Evolutionary conservation across 768 basidiomycete species (phyloP), one percentile per base, ranked within the genome.

Genomic region (Tephrocybe sp.): DNA sequence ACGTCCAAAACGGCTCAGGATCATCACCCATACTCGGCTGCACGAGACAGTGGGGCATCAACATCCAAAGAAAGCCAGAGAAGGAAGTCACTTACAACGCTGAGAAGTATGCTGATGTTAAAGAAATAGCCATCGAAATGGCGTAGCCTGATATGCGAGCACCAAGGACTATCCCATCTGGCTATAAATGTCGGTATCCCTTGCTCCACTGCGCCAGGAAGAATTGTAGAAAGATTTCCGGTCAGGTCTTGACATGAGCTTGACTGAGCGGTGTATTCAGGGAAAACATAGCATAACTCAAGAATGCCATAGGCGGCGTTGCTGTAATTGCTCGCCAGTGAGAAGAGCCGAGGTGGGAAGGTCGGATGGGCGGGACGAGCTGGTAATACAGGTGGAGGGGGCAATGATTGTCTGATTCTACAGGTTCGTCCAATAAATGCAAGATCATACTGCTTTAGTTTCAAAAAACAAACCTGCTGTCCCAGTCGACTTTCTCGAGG

Each of bases 51-150:
- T n/a, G n/a, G n/a, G n/a, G n/a, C 16, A 39, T n/a, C 36, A 38
- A n/a, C 6, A 52, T 42, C 12, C 8, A 1, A 31, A 16, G 12
- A 2, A 25, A 22, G 18, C 13, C 2, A 16, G 32, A 12, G 1
- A 16, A 26, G 0, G 15, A 11, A 32, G n/a, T 31, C 7, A 51
- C 54, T 44, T 24, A 66, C 63, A 13, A 56, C 40, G 39, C 61
- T 63, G 9, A 27, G 40, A 0, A 64, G 26, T 2, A 12, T 18
- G 13, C 46, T 39, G 18, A 62, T 19, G 34, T 61, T 63, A 52
- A 63, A 68, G 13, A 52, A 7, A 24, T 63, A 60, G 5, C 52
- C 58, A 27, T 60, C 52, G 34, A 63, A 66, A 34, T 68, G 67
- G 5, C 54, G 46, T 2, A 65, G 27, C 9, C 46, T 47, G n/a